Evolutionary conservation across 257 asterid species (phyloP), one percentile per base, ranked within the genome.

Genomic region (Sherardia arvensis): DNA sequence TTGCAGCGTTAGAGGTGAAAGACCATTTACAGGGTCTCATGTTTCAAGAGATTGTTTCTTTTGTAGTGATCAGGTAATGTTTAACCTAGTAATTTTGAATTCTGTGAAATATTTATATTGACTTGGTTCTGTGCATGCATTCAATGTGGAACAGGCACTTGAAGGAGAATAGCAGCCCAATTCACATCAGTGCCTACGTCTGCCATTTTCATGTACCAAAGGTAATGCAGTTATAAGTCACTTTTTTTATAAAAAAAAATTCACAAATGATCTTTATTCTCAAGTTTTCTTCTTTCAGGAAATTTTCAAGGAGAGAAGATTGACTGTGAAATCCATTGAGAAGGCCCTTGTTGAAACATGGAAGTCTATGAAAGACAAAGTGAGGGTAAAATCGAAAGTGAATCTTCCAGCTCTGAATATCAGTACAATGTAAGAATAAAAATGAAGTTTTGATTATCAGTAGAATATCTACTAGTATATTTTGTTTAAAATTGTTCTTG

Each of bases 1-100:
- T 81, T 74, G 97, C 95, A 74, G 96, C 94, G 67, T 77, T 89
- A 57, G 96, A 87, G 66, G 92, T 86, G 68, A 87, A 87, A 80
- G 69, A 73, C 81, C 87, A 87, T 69, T 67, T 93, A 80, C 96
- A 93, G 75, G 69, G 90, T 53, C 66, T 87, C 61, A 70, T 45
- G 58, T 76, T 93, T 78, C 76, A 85, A 10, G 89, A 84, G 53
- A 57, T 93, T 29, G 93, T 90, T 80, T 85, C 97, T 18, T 71
- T 70, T 65, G 77, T 78, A 51, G 79, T 61, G 75, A 90, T 90
- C 78, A 78, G 90, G 99, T 90, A 71, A 14, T 25, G 65, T 65
- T 57, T 38, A 34, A 43, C 56, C 28, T 49, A 2, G 25, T 18
- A 2, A 4, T 11, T 55, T 57, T 15, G 17, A 12, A 12, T 21